Evolutionary conservation across 768 basidiomycete genomes (phyloP).

Genomic region (Porpolomopsis calyptriformis): DNA sequence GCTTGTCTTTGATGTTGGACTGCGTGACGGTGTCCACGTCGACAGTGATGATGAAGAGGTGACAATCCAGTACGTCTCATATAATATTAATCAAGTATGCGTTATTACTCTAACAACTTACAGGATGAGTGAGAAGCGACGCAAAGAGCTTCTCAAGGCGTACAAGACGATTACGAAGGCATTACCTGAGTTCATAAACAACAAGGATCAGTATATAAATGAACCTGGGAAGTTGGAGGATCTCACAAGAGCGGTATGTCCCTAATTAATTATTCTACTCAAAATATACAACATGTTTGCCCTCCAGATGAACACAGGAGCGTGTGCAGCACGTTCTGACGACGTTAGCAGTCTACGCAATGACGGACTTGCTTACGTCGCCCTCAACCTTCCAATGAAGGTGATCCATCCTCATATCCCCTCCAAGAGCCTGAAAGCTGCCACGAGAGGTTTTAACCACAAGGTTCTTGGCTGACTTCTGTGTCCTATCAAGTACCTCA

Average conservation of each 20-base stretch:
- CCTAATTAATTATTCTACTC: neutral
- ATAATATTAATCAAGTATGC: neutral
- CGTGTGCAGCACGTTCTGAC: conserved; percentile 2
- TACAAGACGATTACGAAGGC: neutral
- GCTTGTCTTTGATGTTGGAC: neutral
- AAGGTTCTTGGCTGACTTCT: conserved; percentile 5
- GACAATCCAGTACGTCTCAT: neutral
- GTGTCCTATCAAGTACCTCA: conserved; percentile 4
- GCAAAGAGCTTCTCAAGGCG: neutral
- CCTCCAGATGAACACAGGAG: conserved; percentile 2
- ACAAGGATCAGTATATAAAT: neutral
- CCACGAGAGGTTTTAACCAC: conserved; percentile 5
- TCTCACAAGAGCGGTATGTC: neutral
- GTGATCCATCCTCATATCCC: conserved; percentile 5
- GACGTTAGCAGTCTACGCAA: conserved; percentile 4
- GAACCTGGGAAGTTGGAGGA: neutral
- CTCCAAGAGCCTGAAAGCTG: conserved; percentile 2
- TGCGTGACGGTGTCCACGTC: neutral
- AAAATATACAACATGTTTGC: neutral
- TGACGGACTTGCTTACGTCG: conserved; percentile 2
- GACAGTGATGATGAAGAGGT: neutral
- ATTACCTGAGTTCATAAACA: neutral
- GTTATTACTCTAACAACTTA: neutral
- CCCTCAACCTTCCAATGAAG: neutral
- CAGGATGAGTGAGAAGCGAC: neutral